phyloP scores from a whole-genome alignment of 2,329 filamentous ascomycete species.

The Neonectria punicea region DNA sequence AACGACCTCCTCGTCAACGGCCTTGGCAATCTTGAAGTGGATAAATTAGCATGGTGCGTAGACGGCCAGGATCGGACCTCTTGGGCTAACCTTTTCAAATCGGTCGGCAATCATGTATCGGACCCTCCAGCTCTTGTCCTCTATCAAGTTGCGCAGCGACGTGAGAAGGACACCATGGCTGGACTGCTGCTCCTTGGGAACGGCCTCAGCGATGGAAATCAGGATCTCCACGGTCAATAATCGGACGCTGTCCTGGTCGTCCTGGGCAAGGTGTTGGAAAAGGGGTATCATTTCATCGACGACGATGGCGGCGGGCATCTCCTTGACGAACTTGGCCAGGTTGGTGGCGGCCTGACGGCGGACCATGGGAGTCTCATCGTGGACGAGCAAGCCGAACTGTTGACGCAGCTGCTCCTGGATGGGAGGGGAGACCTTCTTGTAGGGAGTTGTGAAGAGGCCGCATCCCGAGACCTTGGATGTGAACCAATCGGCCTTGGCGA shows the following conservation, averaged over 20 bases:
- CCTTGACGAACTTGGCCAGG: conserved; percentile 96
- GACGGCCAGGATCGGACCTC: conserved; percentile 6
- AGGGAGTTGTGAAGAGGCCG: conserved; percentile 92
- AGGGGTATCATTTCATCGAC: conserved; percentile 99
- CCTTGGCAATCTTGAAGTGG: conserved; percentile 86
- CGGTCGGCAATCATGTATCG: conserved; percentile 99
- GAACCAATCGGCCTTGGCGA: conserved; percentile 99
- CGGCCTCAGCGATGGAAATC: conserved; percentile 94
- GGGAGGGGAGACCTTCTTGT: conserved; percentile 87
- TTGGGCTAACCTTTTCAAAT: conserved; percentile 81
- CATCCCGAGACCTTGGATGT: conserved; percentile 99
- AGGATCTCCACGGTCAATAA: conserved; percentile 96
- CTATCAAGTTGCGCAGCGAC: conserved; percentile 90
- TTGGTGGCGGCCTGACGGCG: conserved; percentile 96
- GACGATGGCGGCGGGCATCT: conserved; percentile 90
- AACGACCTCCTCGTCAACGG: conserved; percentile 96
- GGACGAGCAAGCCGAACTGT: conserved; percentile 91
- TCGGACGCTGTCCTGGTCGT: conserved; percentile 97
- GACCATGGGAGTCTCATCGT: conserved; percentile 99
- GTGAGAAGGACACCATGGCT: conserved; percentile 94
- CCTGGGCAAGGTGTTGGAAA: conserved; percentile 94
- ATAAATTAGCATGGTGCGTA: conserved; percentile 11
- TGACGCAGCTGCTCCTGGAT: conserved; percentile 91
- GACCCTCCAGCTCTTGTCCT: conserved; percentile 99
- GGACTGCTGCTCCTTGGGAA: conserved; percentile 97